Evolutionary conservation across 768 basidiomycete species (phyloP).

Genomic region (Pholiota conissans): DNA sequence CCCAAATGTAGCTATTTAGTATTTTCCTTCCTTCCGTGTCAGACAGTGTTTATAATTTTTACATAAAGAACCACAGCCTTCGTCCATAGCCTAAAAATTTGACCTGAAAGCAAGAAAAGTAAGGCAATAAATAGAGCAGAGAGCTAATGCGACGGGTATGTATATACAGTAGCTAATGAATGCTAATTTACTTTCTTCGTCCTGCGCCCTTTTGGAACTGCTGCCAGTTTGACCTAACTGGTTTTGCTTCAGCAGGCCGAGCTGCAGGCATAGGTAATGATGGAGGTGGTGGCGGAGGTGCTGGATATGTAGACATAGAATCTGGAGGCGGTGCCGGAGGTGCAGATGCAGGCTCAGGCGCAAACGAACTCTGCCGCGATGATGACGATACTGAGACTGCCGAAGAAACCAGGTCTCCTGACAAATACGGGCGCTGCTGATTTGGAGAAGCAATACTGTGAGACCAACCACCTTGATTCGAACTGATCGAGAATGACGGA

Average conservation of each 20-base stretch:
- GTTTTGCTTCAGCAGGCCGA: constrained; percentile 25
- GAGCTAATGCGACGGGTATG: not conserved
- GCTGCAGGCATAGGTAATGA: constrained; percentile 10
- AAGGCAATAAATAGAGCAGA: not conserved
- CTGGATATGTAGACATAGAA: constrained; percentile 19
- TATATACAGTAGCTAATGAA: not conserved
- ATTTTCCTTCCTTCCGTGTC: constrained; percentile 18
- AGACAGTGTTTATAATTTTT: constrained; percentile 8
- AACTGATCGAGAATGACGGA: not conserved
- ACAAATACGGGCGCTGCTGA: constrained; percentile 1
- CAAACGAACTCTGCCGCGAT: constrained; percentile 13
- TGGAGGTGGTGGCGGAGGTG: constrained; percentile 16
- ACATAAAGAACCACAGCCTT: constrained; percentile 12
- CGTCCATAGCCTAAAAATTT: constrained; percentile 4
- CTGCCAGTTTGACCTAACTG: constrained; percentile 54
- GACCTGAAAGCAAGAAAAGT: not conserved
- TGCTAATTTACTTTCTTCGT: constrained; percentile 21
- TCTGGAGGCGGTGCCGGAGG: constrained; percentile 23
- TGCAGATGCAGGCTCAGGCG: constrained; percentile 15
- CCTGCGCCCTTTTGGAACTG: constrained; percentile 49
- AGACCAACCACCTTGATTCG: constrained; percentile 12
- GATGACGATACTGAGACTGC: constrained; percentile 9
- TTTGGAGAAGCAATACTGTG: not conserved
- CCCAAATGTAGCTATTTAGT: constrained; percentile 57
- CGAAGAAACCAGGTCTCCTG: constrained; percentile 1